Evolutionary conservation across 2,329 filamentous ascomycete species (phyloP), one percentile per base, ranked within the genome.

Genomic region (Fusarium nematophilum): DNA sequence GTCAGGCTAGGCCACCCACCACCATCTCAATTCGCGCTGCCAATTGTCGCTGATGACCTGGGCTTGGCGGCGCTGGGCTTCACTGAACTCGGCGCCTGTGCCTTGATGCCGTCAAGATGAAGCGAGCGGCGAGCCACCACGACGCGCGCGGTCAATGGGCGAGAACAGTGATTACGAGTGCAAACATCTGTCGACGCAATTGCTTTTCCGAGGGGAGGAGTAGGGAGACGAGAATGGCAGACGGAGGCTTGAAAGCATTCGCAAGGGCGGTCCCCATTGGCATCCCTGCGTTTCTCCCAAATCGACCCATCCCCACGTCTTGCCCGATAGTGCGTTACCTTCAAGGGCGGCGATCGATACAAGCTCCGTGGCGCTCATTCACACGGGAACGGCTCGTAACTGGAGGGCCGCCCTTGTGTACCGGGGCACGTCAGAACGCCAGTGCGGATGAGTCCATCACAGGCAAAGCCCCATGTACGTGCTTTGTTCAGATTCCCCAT

Each of bases 311-410:
- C 44, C 36, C 30, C 48, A 46, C 39, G 54, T 56, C 42, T 53
- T 47, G 26, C 29, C 27, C 15, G 56, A 55, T 62, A 66, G 57
- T 37, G 48, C 21, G 39, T 6, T 55, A 69, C 66, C 55, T 51
- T 39, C 14, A 34, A 7, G 15, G 23, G 25, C 5, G 15, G 33
- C 25, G 15, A 26, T 4, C 5, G 33, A 31, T 68, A 69, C 66
- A 43, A 43, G 26, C 3, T 29, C 17, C 38, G 37, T 44, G 53
- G 38, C 45, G 42, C 9, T 25, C 7, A 26, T 30, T 5, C 31
- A 31, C 21, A 37, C 48, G 4, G 7, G 14, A n/a, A 26, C 6
- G n/a, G 10, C 29, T 55, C 44, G 64, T 69, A 68, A 36, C 54
- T n/a, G 13, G 30, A 17, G 13, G 21, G 27, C 29, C 40, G 10